phyloP scores from a whole-genome alignment of 768 basidiomycete species.

The Lactarius akahatsu region DNA sequence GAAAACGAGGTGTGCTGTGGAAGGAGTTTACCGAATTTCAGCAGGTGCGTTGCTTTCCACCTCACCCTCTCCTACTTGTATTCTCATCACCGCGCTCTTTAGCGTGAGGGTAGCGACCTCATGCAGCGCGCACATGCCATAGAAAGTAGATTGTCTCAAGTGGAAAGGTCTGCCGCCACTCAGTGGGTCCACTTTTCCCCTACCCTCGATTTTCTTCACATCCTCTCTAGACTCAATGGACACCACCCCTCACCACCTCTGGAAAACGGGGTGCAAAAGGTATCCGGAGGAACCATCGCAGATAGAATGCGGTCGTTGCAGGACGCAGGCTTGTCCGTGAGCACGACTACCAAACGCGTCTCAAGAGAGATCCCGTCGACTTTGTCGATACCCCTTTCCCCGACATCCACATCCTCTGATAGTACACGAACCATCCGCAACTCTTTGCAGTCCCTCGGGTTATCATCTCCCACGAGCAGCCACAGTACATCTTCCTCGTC shows the following conservation, averaged over 20 bases:
- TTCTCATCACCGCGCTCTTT: background rate
- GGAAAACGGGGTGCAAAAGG: constrained; percentile 34
- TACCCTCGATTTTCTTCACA: constrained; percentile 17
- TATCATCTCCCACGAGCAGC: constrained; percentile 31
- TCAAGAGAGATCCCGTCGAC: constrained; percentile 51
- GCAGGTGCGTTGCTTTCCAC: constrained; percentile 46
- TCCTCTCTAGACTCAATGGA: constrained; percentile 21
- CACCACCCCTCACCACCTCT: constrained; percentile 23
- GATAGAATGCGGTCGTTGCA: constrained; percentile 77
- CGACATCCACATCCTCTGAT: constrained; percentile 35
- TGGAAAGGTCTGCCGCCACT: constrained; percentile 42
- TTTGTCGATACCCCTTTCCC: constrained; percentile 37
- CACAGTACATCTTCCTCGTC: constrained; percentile 33
- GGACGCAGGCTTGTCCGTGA: constrained; percentile 63
- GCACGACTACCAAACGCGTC: constrained; percentile 49
- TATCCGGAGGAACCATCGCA: constrained; percentile 66
- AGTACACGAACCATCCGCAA: constrained; percentile 29
- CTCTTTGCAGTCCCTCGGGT: constrained; percentile 26
- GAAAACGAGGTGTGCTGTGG: constrained; percentile 54
- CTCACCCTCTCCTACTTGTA: background rate
- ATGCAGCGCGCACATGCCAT: constrained; percentile 44
- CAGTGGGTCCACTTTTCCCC: constrained; percentile 31
- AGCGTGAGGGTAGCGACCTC: constrained; percentile 44
- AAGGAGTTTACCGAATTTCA: constrained; percentile 66
- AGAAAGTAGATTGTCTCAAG: constrained; percentile 46